phyloP scores from a whole-genome alignment of 768 basidiomycete species.

The Suillus clintonianus region DNA sequence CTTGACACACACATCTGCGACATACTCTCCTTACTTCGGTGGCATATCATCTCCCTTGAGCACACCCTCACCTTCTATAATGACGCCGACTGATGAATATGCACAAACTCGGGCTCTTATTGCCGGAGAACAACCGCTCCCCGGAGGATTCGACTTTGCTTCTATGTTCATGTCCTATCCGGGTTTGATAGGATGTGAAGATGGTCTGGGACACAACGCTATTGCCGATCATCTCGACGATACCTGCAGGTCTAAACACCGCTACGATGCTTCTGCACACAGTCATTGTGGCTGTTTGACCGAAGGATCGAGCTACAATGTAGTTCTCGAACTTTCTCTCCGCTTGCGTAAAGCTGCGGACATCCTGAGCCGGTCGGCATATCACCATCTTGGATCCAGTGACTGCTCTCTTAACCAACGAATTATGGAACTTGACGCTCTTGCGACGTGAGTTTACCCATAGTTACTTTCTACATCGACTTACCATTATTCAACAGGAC shows the following conservation, averaged over 20 bases:
- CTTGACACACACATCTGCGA: slow-evolving; percentile 3
- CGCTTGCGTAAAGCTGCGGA: slow-evolving; percentile 63
- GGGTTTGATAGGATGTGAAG: slow-evolving; percentile 18
- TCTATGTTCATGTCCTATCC: slow-evolving; percentile 43
- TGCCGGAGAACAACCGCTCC: slow-evolving; percentile 24
- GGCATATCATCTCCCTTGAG: slow-evolving; percentile 25
- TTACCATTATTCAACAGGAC: slow-evolving; percentile 34
- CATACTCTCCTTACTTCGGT: slow-evolving; percentile 17
- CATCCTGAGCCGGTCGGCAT: slow-evolving; percentile 49
- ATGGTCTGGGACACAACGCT: slow-evolving; percentile 7
- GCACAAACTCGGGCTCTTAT: slow-evolving; percentile 31
- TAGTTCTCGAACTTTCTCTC: slow-evolving; percentile 66
- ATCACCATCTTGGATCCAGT: slow-evolving; percentile 31
- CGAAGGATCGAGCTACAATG: slow-evolving; percentile 54
- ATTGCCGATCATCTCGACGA: slow-evolving; percentile 10
- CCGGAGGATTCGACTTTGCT: slow-evolving; percentile 43
- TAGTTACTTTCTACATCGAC: background rate
- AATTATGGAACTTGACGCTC: slow-evolving; percentile 51
- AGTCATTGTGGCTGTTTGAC: slow-evolving; percentile 61
- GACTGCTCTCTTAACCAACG: slow-evolving; percentile 43
- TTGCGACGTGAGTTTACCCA: slow-evolving; percentile 47
- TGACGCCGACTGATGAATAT: slow-evolving; percentile 50
- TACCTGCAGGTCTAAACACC: slow-evolving; percentile 15
- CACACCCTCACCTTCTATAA: slow-evolving; percentile 34
- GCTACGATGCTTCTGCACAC: slow-evolving; percentile 16